Evolutionary conservation across 179 eudicot species (phyloP).

Genomic region (Spinacia oleracea): DNA sequence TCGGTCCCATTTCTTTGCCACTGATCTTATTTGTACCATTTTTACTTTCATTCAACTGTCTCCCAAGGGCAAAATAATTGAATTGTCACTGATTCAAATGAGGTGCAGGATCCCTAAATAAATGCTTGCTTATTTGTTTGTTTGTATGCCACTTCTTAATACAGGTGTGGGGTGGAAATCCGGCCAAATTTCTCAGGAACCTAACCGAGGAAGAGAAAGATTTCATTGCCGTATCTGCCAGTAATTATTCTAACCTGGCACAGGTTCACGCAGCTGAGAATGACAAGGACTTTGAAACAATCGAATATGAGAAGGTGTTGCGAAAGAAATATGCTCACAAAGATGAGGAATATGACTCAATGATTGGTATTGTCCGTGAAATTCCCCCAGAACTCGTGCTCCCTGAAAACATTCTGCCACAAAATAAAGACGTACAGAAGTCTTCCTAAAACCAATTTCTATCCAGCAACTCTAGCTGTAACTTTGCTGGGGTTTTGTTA

Average conservation of each 20-base stretch:
- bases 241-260: conserved; percentile 64
- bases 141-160: conserved; percentile 15
- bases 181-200: conserved; percentile 79
- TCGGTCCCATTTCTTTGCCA: not conserved
- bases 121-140: not conserved
- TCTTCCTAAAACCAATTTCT: conserved; percentile 26
- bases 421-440: conserved; percentile 30
- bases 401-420: conserved; percentile 61
- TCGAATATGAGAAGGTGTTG: conserved; percentile 73
- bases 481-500: conserved; percentile 28
- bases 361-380: conserved; percentile 64
- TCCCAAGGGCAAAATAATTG: not conserved
- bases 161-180: conserved; percentile 94
- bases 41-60: not conserved
- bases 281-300: conserved; percentile 60
- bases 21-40: not conserved
- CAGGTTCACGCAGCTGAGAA: conserved; percentile 75
- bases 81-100: not conserved
- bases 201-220: conserved; percentile 77
- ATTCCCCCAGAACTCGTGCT: conserved; percentile 60
- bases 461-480: conserved; percentile 21
- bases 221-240: conserved; percentile 70
- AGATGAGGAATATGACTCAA: conserved; percentile 66
- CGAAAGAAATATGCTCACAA: conserved; percentile 61
- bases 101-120: not conserved